These are phyloP conservation scores for Echinochloa phyllopogon DNA, from an alignment of 176 grass and related monocot species.

Conservation along the genomic window DNA sequence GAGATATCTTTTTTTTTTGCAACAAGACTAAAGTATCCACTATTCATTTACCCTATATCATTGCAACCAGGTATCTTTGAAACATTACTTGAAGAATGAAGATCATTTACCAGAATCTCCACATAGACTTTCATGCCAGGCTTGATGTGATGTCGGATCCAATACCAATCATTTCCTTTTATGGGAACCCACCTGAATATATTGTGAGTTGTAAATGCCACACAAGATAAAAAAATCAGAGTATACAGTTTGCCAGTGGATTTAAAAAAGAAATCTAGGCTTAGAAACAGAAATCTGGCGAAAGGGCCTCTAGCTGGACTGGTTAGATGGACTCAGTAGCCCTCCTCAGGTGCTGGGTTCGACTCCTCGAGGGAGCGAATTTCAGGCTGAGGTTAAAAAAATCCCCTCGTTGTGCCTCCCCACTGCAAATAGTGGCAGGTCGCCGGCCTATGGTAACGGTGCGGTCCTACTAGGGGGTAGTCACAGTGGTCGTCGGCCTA, in stretches of 20 bases:
- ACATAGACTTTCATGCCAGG: constrained; percentile 91
- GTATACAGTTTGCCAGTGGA: background rate
- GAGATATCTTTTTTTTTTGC: background rate
- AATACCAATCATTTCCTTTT: constrained; percentile 99
- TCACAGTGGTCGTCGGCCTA: no score
- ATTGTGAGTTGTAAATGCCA: constrained; percentile 4
- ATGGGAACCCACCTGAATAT: constrained; percentile 90
- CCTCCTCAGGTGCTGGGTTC: no score
- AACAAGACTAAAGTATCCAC: background rate
- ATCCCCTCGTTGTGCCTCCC: no score
- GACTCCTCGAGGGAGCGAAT: no score
- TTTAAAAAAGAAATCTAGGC: constrained; percentile 14
- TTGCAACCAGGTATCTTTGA: constrained; percentile 5
- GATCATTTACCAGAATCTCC: constrained; percentile 80
- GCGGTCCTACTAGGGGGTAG: no score
- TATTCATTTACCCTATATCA: constrained; percentile 17
- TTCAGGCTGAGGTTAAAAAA: no score
- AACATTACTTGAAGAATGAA: background rate
- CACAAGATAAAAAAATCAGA: background rate
- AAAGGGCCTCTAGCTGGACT: no score
- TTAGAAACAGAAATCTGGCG: background rate
- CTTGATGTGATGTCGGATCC: constrained; percentile 97
- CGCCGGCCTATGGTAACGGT: no score
- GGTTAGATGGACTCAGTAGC: no score
- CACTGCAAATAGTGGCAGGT: no score